Evolutionary conservation across 345 rosid genomes (phyloP), one percentile per base, ranked within the genome.

Genomic region (Angophora floribunda): DNA sequence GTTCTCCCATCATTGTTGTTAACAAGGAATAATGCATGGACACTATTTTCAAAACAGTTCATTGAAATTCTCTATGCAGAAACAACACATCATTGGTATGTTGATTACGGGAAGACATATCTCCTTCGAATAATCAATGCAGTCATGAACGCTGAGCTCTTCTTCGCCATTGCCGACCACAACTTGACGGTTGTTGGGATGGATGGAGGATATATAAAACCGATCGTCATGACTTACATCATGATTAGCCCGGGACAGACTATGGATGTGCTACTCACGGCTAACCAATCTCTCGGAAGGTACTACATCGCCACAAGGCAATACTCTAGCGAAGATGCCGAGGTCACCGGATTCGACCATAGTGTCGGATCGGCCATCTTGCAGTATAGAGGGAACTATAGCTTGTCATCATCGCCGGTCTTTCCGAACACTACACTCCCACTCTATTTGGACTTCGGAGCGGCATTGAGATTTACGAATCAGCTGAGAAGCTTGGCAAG

Each of bases 91-190:
- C 24, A 36, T 7, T 75, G 26, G 49, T 75, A 36, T 7, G 93
- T 93, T 67, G 90, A 55, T 15, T 32, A 87, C 1, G 94, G 93
- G 9, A 90, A 91, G 70, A 92, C 92, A 4, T 87, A 91, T 47
- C 90, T 91, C 21, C 88, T 93, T 49, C 91, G 93, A 19, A 63
- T 93, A 59, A 80, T 93, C 32, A 93, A 88, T 10, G 93, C 93
- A 1, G 87, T 51, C 17, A 51, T 93, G 87, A 85, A 93, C 3
- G 93, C 90, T 19, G 88, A 87, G 32, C 57, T 86, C 11, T 93
- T 93, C 65, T 90, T 92, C 41, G 89, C 89, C 2, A 89, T 93
- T 10, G 90, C 94, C 5, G 26, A 87, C 16, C 94, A 93, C 59
- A 88, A 52, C 87, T 75, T 90, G 36, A 88, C 47, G 3, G 82